Percentiles rank a stretch among this genome's conserved stretches.
These are phyloP conservation scores for Colletotrichum viniferum DNA, from an alignment of 2,329 filamentous ascomycete genomes.

Conservation along the genomic window DNA sequence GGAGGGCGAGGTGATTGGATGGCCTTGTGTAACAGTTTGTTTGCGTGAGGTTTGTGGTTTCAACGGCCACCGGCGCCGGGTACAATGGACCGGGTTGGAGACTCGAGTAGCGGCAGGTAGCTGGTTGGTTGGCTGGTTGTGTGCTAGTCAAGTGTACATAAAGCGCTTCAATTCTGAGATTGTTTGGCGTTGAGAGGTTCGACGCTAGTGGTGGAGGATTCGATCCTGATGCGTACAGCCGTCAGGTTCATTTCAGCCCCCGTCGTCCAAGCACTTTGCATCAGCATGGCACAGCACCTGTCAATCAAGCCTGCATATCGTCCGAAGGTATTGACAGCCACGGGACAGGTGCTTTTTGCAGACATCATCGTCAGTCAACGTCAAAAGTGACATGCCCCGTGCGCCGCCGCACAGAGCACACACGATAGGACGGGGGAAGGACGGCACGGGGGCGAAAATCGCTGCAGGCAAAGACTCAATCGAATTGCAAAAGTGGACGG, in stretches of 20 bases:
- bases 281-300: not conserved
- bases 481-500: conserved; percentile 19
- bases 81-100: not conserved
- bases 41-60: not conserved
- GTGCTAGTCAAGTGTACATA: too few relatives aligned
- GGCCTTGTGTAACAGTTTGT: not conserved
- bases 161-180: not conserved
- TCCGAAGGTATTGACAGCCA: not conserved
- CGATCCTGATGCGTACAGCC: not conserved
- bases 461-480: conserved; percentile 14
- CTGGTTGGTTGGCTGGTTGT: not conserved
- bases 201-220: not conserved
- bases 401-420: not conserved
- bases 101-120: not conserved
- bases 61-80: not conserved
- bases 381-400: not conserved
- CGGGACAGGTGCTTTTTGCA: not conserved
- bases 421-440: not conserved
- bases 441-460: conserved; percentile 6
- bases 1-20: not conserved
- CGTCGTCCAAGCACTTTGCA: not conserved
- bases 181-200: not conserved
- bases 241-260: not conserved
- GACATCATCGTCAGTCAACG: not conserved
- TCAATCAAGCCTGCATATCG: not conserved